These are phyloP conservation scores for Castanopsis chinensis DNA, from an alignment of 306 rosid genomes.

Conservation along the genomic window DNA sequence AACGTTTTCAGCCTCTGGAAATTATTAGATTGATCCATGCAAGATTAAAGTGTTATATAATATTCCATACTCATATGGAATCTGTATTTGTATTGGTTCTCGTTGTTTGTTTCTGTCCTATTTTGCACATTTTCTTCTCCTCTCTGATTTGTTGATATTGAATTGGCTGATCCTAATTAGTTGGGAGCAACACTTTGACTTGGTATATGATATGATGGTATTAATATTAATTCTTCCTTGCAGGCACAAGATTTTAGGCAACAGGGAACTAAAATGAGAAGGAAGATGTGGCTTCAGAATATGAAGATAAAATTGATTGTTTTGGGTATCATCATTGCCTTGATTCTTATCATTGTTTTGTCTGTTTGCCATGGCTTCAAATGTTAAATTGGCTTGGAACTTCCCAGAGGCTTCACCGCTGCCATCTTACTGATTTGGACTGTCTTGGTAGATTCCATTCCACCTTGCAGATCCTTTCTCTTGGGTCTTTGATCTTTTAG, in stretches of 20 bases:
- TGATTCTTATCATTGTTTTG: constrained; percentile 57
- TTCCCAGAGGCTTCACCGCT: background rate
- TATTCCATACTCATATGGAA: background rate
- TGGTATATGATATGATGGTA: background rate
- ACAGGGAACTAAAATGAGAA: constrained; percentile 70
- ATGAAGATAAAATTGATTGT: constrained; percentile 91
- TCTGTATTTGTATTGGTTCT: background rate
- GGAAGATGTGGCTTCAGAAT: constrained; percentile 92
- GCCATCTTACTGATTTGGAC: background rate
- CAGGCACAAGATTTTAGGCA: constrained; percentile 87
- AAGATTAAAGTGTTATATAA: background rate
- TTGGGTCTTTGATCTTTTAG: constrained; percentile 10
- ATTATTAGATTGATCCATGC: too few species aligned
- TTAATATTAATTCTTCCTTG: background rate
- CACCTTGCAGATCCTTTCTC: background rate
- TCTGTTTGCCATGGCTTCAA: constrained; percentile 69
- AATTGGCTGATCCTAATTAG: background rate
- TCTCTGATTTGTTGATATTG: background rate
- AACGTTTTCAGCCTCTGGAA: too few species aligned
- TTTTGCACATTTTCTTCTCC: background rate
- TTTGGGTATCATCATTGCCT: constrained; percentile 49
- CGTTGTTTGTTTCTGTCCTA: too few species aligned
- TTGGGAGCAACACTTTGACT: background rate
- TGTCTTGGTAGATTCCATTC: background rate
- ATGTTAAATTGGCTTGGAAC: constrained; percentile 31